Evolutionary conservation across 768 basidiomycete genomes (phyloP), one percentile per base, ranked within the genome.

Genomic region (Wakefieldia striispora): DNA sequence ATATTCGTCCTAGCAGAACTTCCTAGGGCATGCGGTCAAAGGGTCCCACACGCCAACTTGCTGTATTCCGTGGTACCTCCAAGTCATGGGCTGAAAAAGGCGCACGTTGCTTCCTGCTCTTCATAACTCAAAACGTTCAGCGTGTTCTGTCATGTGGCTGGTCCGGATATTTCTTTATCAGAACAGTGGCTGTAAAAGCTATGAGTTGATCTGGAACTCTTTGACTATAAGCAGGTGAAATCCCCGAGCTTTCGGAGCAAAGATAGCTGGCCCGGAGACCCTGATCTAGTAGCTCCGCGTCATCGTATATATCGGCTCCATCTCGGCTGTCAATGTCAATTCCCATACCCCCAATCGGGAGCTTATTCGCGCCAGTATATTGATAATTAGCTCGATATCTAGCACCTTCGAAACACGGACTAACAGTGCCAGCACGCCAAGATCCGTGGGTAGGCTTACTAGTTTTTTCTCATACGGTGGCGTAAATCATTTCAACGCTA

Each of bases 131-230:
- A 57, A 47, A 43, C 48, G 58, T 54, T 40, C 23, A 44, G 47
- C 33, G 40, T 56, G 59, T 59, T 66, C 29, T 62, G 56, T 64
- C 57, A 68, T 68, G 56, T 67, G 65, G 67, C 65, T 54, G 50
- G 14, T 44, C 50, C 47, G 50, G 54, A 52, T 13, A 26, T 53
- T 33, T 51, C 55, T 55, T 60, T 69, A 69, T 67, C 67, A 60
- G 62, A 63, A 57, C 40, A 23, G 43, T 36, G 33, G 42, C 52
- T 49, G 42, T 42, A 55, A 14, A 48, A 40, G 50, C 43, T 39
- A 33, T 41, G 35, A 14, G 43, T 20, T 50, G 60, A 63, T 54
- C 47, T 57, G 57, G 58, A 26, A 44, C 49, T 21, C 17, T 20
- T 54, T 56, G 57, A 29, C 53, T 50, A 64, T 64, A 64, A 50